Evolutionary conservation across 1,284 basidiomycete genomes (phyloP).

Genomic region (Volvariella surrecta): DNA sequence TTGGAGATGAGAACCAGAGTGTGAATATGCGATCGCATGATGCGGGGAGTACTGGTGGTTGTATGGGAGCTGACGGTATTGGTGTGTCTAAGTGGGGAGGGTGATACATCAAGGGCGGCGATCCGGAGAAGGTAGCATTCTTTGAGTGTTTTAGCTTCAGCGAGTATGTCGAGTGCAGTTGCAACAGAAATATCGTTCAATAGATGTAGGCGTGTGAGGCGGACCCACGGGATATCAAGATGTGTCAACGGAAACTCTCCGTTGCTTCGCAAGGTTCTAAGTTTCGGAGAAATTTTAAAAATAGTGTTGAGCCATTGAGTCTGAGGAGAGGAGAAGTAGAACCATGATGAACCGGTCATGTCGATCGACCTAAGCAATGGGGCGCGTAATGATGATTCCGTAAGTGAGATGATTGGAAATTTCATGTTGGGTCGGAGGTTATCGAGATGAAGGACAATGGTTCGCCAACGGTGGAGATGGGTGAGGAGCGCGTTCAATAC

Average conservation of each 20-base stretch:
- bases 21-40: background rate
- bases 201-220: background rate
- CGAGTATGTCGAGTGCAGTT: background rate
- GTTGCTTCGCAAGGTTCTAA: background rate
- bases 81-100: background rate
- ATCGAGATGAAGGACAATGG: background rate
- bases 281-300: background rate
- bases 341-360: background rate
- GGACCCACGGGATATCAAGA: background rate
- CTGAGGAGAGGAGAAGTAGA: background rate
- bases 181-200: background rate
- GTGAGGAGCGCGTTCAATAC: background rate
- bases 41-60: background rate
- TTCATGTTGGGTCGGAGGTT: background rate
- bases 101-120: background rate
- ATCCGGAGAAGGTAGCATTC: background rate
- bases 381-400: background rate
- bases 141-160: background rate
- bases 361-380: background rate
- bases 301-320: conserved; percentile 1
- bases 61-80: background rate
- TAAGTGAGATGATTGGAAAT: background rate
- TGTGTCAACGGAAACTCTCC: conserved; percentile 1
- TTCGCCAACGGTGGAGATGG: background rate
- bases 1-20: background rate